Conservation (phyloP, 148 eudicot species). For the Chenopodium quinoa region DNA sequence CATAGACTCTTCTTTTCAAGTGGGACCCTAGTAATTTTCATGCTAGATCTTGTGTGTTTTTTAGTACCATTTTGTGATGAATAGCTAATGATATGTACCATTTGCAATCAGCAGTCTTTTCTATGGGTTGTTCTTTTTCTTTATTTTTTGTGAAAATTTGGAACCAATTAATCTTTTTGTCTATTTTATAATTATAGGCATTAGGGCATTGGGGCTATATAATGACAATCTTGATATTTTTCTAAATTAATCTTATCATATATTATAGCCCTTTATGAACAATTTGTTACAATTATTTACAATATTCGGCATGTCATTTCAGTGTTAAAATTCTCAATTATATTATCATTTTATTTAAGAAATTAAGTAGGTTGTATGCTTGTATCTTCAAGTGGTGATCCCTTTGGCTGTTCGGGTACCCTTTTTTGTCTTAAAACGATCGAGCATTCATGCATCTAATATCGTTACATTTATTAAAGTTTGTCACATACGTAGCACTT, state of each 20-base stretch:
- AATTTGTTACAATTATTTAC: background rate
- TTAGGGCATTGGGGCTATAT: background rate
- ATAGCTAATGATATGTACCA: conserved; percentile 8
- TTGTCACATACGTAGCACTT: too few species aligned
- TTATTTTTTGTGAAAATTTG: background rate
- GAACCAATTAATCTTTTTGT: background rate
- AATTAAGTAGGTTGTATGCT: too few species aligned
- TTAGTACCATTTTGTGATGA: conserved; percentile 11
- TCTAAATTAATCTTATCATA: background rate
- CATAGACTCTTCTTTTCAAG: background rate
- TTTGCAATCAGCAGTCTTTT: conserved; percentile 15
- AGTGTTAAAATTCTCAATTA: background rate
- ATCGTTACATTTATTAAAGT: too few species aligned
- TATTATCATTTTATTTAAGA: too few species aligned
- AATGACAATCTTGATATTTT: background rate
- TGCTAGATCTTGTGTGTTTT: conserved; percentile 18
- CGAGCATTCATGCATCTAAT: too few species aligned
- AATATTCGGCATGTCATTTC: background rate
- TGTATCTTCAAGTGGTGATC: too few species aligned
- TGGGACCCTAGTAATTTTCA: conserved; percentile 3
- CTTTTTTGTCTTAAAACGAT: background rate
- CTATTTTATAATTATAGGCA: background rate
- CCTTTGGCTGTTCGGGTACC: too few species aligned
- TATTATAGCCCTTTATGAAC: background rate
- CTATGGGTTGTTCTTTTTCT: background rate